phyloP scores from a whole-genome alignment of 805 yeast genomes.

The Candida koratica region DNA sequence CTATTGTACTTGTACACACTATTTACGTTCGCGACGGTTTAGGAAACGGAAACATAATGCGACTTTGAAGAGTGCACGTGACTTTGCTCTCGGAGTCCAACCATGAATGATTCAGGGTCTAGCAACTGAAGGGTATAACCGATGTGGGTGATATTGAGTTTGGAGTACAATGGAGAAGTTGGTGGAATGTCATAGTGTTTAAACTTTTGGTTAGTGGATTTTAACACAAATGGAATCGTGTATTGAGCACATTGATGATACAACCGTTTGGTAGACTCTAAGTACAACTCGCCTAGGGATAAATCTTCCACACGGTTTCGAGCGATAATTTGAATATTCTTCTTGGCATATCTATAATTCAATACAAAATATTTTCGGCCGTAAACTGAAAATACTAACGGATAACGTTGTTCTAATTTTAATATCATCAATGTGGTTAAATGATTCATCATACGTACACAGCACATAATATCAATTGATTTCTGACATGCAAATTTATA shows the following conservation, averaged over 20 bases:
- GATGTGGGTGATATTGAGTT: background rate
- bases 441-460: constrained; percentile 7
- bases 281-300: background rate
- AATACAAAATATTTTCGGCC: constrained; percentile 23
- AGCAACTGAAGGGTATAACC: background rate
- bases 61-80: constrained; percentile 1
- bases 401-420: constrained; percentile 26
- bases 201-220: background rate
- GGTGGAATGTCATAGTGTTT: background rate
- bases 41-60: too few relatives aligned
- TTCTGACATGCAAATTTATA: background rate
- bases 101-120: too few relatives aligned
- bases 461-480: background rate
- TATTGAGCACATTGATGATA: background rate
- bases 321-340: constrained; percentile 7
- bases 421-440: constrained; percentile 19
- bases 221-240: background rate
- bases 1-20: constrained; percentile 7
- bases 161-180: background rate
- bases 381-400: constrained; percentile 29
- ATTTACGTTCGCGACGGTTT: constrained; percentile 13
- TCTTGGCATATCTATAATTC: constrained; percentile 5
- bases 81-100: too few relatives aligned
- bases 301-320: too few relatives aligned
- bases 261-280: background rate